Evolutionary conservation across 2,329 filamentous ascomycete genomes (phyloP).

Genomic region (Aspergillus japonicus): DNA sequence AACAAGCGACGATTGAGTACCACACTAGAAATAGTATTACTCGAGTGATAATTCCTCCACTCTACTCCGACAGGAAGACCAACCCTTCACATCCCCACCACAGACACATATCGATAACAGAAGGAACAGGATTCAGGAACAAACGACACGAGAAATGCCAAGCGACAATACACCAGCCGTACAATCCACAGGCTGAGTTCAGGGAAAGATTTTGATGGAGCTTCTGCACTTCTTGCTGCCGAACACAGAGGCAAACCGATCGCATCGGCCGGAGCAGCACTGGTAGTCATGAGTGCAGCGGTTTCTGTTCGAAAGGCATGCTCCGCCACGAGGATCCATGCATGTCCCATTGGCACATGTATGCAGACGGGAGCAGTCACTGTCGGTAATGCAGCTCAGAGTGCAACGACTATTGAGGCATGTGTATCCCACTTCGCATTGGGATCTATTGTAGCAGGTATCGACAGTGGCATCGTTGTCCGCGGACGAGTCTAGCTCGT

Average conservation of each 20-base stretch:
- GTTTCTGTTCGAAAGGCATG: not conserved
- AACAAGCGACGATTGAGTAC: not conserved
- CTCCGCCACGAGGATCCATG: not conserved
- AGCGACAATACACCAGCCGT: not conserved
- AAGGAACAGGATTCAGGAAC: not conserved
- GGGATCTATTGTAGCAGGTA: not conserved
- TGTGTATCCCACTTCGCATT: constrained; percentile 8
- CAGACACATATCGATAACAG: not conserved
- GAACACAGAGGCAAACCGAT: constrained; percentile 1
- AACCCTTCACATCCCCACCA: not conserved
- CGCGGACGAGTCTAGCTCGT: not conserved
- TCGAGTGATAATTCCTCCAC: not conserved
- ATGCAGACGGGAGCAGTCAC: constrained; percentile 9
- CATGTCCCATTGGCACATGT: constrained; percentile 2
- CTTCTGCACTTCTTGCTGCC: constrained; percentile 4
- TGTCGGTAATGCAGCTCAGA: constrained; percentile 1
- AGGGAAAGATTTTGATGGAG: not conserved
- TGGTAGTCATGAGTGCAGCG: constrained; percentile 1
- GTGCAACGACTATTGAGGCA: constrained; percentile 4
- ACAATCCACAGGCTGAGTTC: not conserved
- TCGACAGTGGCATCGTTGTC: not conserved
- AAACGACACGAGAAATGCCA: not conserved
- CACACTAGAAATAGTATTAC: not conserved
- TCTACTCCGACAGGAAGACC: not conserved
- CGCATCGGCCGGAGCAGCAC: constrained; percentile 12